Base-by-base conservation (phyloP, 2,329 filamentous ascomycete species). In the Ilyonectria sp. region DNA sequence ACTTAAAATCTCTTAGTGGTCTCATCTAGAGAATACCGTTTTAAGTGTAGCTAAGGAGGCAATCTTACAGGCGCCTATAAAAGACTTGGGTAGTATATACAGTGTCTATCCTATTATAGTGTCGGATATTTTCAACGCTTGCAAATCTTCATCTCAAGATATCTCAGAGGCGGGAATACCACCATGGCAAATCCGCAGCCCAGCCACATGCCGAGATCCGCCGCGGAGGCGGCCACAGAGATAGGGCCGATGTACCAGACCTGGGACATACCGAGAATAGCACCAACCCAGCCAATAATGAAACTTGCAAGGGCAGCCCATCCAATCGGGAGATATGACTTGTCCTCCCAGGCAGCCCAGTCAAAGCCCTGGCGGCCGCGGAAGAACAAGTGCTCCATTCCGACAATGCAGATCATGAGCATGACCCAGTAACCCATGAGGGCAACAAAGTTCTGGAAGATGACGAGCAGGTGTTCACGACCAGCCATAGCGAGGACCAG, bases 171-270 rank as follows among this genome's bases (percentile, higher is more conserved):
- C 1, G 75, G 73, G 43, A 79, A 80, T 0, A 70, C 55, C 1
- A 80, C 78, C 73, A 93, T 91, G 1, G 82, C 84, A 76, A 93
- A 93, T 0, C 85, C 91, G 54, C 93, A 77, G 77, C 93, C 91
- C 70, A 93, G 90, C 4, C 83, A 84, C 37, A 86, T 78, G 21
- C 88, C 89, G 56, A 80, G 82, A 29, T 80, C 83, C 75, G 63
- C 83, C 79, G 46, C 89, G 86, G 60, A 69, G 2, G 90, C 90
- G 33, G 88, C 81, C 74, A 81, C 76, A 0, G 88, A 88, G 68
- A 90, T 85, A 0, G 88, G 88, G 0, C 89, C 89, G 4, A 84
- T 83, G 60, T 86, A 90, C 87, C 88, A 90, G 1, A 82, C 85
- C 74, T 89, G 86, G 2, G 82, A 84, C 85, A 90, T 90, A 7